These are phyloP conservation scores for Iris macrosiphon DNA, from an alignment of 106 monocot species.

Conservation along the genomic window DNA sequence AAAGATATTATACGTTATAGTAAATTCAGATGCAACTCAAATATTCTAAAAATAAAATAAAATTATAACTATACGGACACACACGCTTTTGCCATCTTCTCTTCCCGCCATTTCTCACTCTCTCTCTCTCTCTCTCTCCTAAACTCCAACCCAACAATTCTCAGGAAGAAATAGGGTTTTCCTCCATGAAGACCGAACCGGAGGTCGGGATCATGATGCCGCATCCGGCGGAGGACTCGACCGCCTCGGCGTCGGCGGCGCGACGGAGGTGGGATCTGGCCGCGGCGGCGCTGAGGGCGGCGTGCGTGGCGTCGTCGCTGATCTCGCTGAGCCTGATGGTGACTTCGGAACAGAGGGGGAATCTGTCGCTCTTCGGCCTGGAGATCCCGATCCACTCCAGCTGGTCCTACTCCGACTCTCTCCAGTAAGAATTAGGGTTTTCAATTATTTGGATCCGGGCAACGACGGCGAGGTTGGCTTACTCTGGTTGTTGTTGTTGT, in stretches of 20 bases:
- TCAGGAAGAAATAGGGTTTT: no score
- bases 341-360: background rate
- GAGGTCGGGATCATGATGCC: constrained; percentile 1
- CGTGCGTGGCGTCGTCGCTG: background rate
- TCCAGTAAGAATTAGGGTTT: background rate
- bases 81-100: no score
- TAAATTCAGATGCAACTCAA: no score
- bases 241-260: no score
- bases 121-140: no score
- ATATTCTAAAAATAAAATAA: no score
- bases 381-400: background rate
- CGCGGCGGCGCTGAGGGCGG: background rate
- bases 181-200: no score
- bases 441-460: background rate
- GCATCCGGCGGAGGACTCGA: background rate
- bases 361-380: background rate
- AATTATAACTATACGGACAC: no score
- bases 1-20: no score
- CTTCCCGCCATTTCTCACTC: no score
- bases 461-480: background rate
- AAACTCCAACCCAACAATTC: no score
- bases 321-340: constrained; percentile 1
- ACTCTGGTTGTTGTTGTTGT: background rate
- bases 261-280: background rate
- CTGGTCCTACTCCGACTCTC: constrained; percentile 3